These are phyloP conservation scores for Podaxis pistillaris DNA, from an alignment of 768 basidiomycete genomes.

Conservation along the genomic window DNA sequence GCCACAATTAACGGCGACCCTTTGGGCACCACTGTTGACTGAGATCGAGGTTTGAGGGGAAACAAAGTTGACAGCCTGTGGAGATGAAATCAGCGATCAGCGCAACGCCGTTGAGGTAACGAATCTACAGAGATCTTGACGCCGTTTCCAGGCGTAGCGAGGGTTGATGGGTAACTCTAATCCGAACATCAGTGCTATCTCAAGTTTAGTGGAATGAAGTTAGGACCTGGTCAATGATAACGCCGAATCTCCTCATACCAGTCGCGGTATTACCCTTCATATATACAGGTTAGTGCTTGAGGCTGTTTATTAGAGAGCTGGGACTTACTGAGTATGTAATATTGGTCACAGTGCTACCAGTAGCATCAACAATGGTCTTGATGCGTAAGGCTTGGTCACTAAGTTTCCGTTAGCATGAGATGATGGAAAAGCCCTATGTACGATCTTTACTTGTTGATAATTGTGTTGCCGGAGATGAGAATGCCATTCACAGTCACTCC, in stretches of 20 bases:
- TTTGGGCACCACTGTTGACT: constrained; percentile 40
- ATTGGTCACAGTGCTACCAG: constrained; percentile 44
- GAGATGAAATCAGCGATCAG: not conserved
- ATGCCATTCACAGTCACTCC: constrained; percentile 45
- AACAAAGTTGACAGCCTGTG: constrained; percentile 49
- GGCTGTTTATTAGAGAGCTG: not conserved
- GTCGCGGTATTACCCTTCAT: constrained; percentile 52
- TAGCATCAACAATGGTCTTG: constrained; percentile 49
- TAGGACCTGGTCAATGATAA: constrained; percentile 57
- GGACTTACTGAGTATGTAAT: constrained; percentile 46
- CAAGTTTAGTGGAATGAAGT: not conserved
- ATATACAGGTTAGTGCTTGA: not conserved
- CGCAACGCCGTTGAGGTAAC: not conserved
- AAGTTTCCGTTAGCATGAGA: not conserved
- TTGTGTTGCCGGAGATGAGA: constrained; percentile 47
- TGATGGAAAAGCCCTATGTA: not conserved
- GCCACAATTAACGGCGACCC: constrained; percentile 58
- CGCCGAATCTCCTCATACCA: constrained; percentile 47
- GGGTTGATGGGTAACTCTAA: constrained; percentile 54
- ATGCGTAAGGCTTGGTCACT: constrained; percentile 60
- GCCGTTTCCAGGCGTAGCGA: constrained; percentile 56
- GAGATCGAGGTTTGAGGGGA: constrained; percentile 38
- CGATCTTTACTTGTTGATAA: constrained; percentile 48
- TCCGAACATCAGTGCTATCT: not conserved
- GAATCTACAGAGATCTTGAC: constrained; percentile 52